A percentile compares a stretch with the other conserved stretches of the same genome.
These are phyloP conservation scores for Steccherinum ochraceum DNA, from an alignment of 768 basidiomycete species.

Conservation along the genomic window DNA sequence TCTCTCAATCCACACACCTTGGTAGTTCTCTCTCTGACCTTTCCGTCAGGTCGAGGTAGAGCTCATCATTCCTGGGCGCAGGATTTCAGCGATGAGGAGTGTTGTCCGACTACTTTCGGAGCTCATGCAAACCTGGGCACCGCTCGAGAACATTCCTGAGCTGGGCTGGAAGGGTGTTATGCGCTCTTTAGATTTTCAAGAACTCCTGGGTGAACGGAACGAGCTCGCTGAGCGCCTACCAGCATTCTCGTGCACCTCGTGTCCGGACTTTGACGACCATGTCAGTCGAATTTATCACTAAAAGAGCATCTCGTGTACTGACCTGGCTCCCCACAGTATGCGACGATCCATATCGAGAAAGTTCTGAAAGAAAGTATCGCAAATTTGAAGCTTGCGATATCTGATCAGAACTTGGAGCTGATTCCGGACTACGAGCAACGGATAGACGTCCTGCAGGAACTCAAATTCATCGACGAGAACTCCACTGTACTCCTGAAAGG, in stretches of 20 bases:
- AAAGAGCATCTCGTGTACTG: background rate
- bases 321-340: conserved; percentile 55
- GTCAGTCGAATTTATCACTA: conserved; percentile 38
- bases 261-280: conserved; percentile 67
- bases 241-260: conserved; percentile 45
- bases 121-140: conserved; percentile 53
- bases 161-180: conserved; percentile 74
- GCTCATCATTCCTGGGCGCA: conserved; percentile 58
- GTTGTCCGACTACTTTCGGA: conserved; percentile 43
- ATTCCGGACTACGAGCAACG: conserved; percentile 97
- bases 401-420: conserved; percentile 94
- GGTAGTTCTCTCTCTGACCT: background rate
- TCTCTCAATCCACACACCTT: background rate
- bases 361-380: conserved; percentile 69
- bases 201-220: conserved; percentile 58
- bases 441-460: conserved; percentile 81
- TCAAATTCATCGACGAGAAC: conserved; percentile 93
- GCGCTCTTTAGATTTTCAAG: conserved; percentile 88
- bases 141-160: conserved; percentile 51
- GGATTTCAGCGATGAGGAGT: conserved; percentile 55
- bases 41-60: conserved; percentile 62
- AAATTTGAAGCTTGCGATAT: conserved; percentile 75
- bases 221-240: conserved; percentile 37
- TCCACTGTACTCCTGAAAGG: conserved; percentile 95
- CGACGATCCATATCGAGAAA: conserved; percentile 67